Conservation (phyloP, 345 rosid species). For the Firmiana major region DNA sequence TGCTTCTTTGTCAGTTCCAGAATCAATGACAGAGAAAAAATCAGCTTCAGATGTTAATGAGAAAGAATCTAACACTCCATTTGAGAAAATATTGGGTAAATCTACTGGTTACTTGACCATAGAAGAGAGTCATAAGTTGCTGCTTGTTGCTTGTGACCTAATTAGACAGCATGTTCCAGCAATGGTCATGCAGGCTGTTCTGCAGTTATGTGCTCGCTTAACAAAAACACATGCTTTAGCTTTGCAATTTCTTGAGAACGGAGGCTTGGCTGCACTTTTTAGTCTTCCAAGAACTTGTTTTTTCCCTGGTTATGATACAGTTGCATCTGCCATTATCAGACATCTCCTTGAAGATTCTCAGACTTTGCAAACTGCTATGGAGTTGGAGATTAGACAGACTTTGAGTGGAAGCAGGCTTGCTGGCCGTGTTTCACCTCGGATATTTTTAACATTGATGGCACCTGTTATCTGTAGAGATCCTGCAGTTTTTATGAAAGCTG, state of each 20-base stretch:
- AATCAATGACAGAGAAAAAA: constrained; percentile 34
- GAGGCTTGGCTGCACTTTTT: constrained; percentile 74
- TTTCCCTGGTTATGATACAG: constrained; percentile 91
- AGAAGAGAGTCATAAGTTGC: constrained; percentile 71
- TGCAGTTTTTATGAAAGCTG: constrained; percentile 84
- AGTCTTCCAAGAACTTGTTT: constrained; percentile 79
- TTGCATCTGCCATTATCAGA: constrained; percentile 76
- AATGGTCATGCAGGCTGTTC: constrained; percentile 86
- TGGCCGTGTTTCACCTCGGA: constrained; percentile 60
- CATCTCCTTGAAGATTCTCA: constrained; percentile 98
- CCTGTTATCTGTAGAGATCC: constrained; percentile 96
- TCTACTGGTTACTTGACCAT: constrained; percentile 73
- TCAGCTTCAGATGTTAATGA: constrained; percentile 42
- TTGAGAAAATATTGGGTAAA: constrained; percentile 71
- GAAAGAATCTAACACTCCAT: constrained; percentile 38
- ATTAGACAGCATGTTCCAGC: constrained; percentile 80
- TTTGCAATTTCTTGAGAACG: constrained; percentile 80
- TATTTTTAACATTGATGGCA: constrained; percentile 81
- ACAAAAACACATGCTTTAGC: constrained; percentile 78
- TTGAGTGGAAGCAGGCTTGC: constrained; percentile 69
- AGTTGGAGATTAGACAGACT: constrained; percentile 81
- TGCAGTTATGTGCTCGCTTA: constrained; percentile 89
- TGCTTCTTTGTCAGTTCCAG: constrained; percentile 34
- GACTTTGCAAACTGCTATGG: constrained; percentile 95
- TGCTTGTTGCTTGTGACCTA: constrained; percentile 60